A percentile compares a stretch with the other conserved stretches of the same genome.
Conservation (phyloP, 2,329 filamentous ascomycete species). For the Epicoccum sorghinum region DNA sequence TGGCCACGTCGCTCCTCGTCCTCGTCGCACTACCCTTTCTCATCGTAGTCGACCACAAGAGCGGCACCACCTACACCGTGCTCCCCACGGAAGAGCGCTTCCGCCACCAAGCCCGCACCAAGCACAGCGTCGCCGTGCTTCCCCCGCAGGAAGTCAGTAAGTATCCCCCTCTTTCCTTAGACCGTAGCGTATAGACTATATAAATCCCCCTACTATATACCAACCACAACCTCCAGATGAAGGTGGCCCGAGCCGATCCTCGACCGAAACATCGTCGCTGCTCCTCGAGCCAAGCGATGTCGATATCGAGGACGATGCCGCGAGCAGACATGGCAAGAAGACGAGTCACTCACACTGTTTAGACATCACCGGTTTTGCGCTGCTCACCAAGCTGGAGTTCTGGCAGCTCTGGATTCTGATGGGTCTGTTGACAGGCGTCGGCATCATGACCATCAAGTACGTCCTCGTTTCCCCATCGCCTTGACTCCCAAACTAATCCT, state of each 20-base stretch:
- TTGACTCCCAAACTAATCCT: background rate
- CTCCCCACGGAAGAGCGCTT: constrained; percentile 59
- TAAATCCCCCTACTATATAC: constrained; percentile 33
- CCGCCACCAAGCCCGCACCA: constrained; percentile 53
- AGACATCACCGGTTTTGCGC: constrained; percentile 86
- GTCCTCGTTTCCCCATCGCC: constrained; percentile 39
- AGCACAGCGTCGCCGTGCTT: constrained; percentile 45
- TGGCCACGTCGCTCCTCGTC: constrained; percentile 78
- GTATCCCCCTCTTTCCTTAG: constrained; percentile 38
- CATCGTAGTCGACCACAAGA: constrained; percentile 71
- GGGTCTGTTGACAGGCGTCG: constrained; percentile 88
- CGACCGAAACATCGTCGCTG: constrained; percentile 81
- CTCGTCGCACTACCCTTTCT: constrained; percentile 85
- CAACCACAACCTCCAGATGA: constrained; percentile 44
- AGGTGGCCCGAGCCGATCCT: constrained; percentile 51
- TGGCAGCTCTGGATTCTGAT: constrained; percentile 91
- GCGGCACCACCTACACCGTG: constrained; percentile 61
- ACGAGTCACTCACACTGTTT: constrained; percentile 76
- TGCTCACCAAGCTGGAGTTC: constrained; percentile 78
- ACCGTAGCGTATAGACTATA: constrained; percentile 10
- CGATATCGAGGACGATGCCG: constrained; percentile 52
- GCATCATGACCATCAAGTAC: constrained; percentile 98
- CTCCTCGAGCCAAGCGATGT: constrained; percentile 70
- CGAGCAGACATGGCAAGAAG: constrained; percentile 61
- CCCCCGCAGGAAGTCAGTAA: constrained; percentile 68